A percentile compares a stretch with the other conserved stretches of the same genome.
These are phyloP conservation scores for Ogataea neopini DNA, from an alignment of 805 yeast genomes.

Conservation along the genomic window DNA sequence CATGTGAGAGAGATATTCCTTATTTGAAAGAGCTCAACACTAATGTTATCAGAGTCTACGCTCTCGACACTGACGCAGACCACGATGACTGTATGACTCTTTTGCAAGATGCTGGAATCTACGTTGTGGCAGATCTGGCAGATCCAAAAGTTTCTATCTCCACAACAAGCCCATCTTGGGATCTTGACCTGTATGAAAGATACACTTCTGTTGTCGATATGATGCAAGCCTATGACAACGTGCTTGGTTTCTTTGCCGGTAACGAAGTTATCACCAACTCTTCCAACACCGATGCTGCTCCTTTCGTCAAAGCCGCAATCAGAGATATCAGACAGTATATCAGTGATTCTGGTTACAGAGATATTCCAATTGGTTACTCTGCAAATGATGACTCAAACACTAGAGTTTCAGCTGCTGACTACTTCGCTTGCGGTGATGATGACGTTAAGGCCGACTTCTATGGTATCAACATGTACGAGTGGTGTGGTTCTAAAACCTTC, in stretches of 20 bases:
- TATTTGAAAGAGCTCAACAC: constrained; percentile 62
- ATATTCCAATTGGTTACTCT: constrained; percentile 80
- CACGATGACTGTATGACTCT: constrained; percentile 69
- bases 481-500: constrained; percentile 74
- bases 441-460: constrained; percentile 74
- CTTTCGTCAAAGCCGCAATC: constrained; percentile 80
- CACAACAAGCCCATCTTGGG: constrained; percentile 66
- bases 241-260: constrained; percentile 84
- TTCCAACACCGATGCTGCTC: constrained; percentile 71
- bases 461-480: constrained; percentile 87
- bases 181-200: constrained; percentile 59
- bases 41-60: constrained; percentile 75
- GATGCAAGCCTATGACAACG: constrained; percentile 68
- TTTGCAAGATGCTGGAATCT: constrained; percentile 73
- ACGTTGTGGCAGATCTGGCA: constrained; percentile 77
- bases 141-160: constrained; percentile 65
- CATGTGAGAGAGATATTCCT: constrained; percentile 75
- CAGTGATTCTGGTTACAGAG: constrained; percentile 56
- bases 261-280: constrained; percentile 75
- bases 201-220: constrained; percentile 69
- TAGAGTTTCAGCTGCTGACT: constrained; percentile 69
- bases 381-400: constrained; percentile 73
- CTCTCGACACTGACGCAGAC: constrained; percentile 61
- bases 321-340: constrained; percentile 77
- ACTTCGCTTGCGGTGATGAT: constrained; percentile 71